Evolutionary conservation across 179 eudicot species (phyloP).

Genomic region (Vitellaria paradoxa): DNA sequence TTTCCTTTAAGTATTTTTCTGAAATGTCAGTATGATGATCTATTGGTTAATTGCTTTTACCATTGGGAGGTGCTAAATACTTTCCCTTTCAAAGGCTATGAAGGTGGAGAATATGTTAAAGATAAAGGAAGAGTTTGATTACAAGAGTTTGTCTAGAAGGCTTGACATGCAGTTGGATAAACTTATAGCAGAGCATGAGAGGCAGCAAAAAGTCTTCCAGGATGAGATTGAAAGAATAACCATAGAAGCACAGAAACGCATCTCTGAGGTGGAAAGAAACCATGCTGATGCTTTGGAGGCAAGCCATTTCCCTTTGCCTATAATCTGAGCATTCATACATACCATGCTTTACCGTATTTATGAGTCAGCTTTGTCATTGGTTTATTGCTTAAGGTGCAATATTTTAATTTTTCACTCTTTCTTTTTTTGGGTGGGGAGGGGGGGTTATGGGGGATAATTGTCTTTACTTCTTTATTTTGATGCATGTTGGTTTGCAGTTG

Average conservation of each 20-base stretch:
- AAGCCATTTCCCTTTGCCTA: constrained; percentile 12
- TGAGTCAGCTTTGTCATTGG: no score
- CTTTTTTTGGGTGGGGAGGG: no score
- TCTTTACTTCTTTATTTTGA: no score
- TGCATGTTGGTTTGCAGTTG: neutral
- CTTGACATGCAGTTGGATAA: constrained; percentile 92
- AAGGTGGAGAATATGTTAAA: constrained; percentile 98
- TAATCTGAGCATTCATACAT: neutral
- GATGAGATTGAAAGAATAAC: constrained; percentile 73
- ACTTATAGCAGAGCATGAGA: constrained; percentile 88
- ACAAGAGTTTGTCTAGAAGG: constrained; percentile 85
- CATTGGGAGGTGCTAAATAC: neutral
- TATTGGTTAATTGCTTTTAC: neutral
- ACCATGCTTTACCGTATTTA: no score
- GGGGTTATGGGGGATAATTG: no score
- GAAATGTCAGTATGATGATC: no score
- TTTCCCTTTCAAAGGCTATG: constrained; percentile 69
- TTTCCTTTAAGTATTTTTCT: no score
- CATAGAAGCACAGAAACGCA: constrained; percentile 67
- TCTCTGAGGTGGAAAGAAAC: constrained; percentile 75
- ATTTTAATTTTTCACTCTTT: no score
- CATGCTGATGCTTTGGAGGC: constrained; percentile 82
- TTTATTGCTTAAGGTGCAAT: no score
- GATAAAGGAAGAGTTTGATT: constrained; percentile 95
- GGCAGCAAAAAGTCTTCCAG: constrained; percentile 80